Evolutionary conservation across 352 stramenopile species (phyloP).

Genomic region (Blastocystis sp.): DNA sequence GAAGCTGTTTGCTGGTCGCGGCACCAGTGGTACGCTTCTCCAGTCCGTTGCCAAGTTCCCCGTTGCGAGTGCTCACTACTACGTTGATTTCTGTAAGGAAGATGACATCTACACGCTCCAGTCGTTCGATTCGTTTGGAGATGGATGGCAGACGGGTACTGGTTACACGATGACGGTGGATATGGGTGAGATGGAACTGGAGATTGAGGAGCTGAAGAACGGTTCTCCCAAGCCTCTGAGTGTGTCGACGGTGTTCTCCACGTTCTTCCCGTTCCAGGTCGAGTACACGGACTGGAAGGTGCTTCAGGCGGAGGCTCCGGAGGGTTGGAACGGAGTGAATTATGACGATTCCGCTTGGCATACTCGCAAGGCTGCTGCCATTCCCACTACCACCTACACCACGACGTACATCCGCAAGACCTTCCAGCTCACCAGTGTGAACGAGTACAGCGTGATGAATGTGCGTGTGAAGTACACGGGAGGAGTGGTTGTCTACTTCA

Average conservation of each 20-base stretch:
- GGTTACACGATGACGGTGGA: slow-evolving; percentile 5
- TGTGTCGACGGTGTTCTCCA: neutral
- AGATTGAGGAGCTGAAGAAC: neutral
- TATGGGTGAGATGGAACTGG: slow-evolving; percentile 6
- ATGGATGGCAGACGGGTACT: neutral
- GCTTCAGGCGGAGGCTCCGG: neutral
- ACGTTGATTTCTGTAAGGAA: slow-evolving; percentile 4
- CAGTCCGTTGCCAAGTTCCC: neutral
- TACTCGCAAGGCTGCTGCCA: neutral
- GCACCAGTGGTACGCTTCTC: neutral
- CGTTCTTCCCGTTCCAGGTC: slow-evolving; percentile 2
- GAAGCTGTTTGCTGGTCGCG: neutral
- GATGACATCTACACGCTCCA: slow-evolving; percentile 15
- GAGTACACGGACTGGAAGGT: slow-evolving; percentile 16
- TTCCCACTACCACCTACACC: neutral
- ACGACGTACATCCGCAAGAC: neutral
- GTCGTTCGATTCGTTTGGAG: neutral
- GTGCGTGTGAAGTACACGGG: neutral
- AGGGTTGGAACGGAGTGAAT: too few species aligned
- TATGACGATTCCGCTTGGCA: neutral
- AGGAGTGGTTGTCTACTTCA: neutral
- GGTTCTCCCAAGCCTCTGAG: neutral
- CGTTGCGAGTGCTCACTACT: neutral
- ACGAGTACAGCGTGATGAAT: neutral
- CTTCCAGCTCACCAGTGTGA: neutral